These are phyloP conservation scores for Haplosporangium gracile DNA, from an alignment of 192 early-diverging fungal genomes.

Conservation along the genomic window DNA sequence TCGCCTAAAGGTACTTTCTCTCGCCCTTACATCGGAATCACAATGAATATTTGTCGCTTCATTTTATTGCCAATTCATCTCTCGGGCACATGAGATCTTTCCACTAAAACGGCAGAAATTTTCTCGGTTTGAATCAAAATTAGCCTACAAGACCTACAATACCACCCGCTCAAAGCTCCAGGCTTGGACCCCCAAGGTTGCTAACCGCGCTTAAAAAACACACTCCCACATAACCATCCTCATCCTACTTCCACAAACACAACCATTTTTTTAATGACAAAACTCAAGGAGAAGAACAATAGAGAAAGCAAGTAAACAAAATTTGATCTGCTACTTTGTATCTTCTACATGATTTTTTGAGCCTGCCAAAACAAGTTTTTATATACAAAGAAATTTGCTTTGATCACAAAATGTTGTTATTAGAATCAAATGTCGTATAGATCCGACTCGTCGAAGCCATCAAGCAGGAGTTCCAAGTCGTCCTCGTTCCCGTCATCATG, in stretches of 20 bases:
- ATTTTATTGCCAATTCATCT: too few species aligned
- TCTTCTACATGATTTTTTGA: too few species aligned
- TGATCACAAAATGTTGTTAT: not conserved
- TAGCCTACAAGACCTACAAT: conserved; percentile 71
- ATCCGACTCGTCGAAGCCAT: conserved; percentile 39
- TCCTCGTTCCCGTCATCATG: conserved; percentile 25
- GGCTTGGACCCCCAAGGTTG: conserved; percentile 69
- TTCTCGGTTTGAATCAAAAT: not conserved
- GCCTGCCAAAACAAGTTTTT: not conserved
- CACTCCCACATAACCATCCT: not conserved
- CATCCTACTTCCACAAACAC: not conserved
- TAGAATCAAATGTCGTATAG: conserved; percentile 17
- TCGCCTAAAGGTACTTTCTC: conserved; percentile 34
- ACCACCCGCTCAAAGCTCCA: conserved; percentile 68
- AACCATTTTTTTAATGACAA: conserved; percentile 4
- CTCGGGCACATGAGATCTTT: not conserved
- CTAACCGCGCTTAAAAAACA: conserved; percentile 40
- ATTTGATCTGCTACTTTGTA: too few species aligned
- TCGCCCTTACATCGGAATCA: too few species aligned
- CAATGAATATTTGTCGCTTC: too few species aligned
- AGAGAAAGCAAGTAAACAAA: not conserved
- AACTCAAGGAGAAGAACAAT: not conserved
- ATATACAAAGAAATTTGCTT: not conserved
- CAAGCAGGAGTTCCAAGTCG: conserved; percentile 39
- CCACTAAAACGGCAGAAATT: too few species aligned